Percentiles rank a stretch among this genome's conserved stretches.
Evolutionary conservation across 345 rosid genomes (phyloP).

Genomic region (Acer yangbiense): DNA sequence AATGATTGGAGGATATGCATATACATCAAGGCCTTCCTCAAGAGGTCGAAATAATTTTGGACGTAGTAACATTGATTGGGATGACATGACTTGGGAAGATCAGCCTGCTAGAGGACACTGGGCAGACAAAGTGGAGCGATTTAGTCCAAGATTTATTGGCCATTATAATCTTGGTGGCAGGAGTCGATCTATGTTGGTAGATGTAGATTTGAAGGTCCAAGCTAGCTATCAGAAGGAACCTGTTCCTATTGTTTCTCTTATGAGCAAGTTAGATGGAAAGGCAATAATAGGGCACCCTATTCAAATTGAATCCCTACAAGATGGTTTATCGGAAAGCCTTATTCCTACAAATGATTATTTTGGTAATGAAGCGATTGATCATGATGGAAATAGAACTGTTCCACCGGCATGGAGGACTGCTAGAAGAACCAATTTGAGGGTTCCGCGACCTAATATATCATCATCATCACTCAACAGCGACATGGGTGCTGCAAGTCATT

Average conservation of each 20-base stretch:
- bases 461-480: slow-evolving; percentile 43
- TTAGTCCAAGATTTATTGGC: slow-evolving; percentile 42
- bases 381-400: slow-evolving; percentile 50
- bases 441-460: slow-evolving; percentile 64
- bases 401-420: slow-evolving; percentile 94
- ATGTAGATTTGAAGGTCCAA: slow-evolving; percentile 90
- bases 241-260: slow-evolving; percentile 82
- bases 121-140: slow-evolving; percentile 41
- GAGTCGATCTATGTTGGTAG: slow-evolving; percentile 52
- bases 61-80: slow-evolving; percentile 52
- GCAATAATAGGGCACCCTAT: slow-evolving; percentile 94
- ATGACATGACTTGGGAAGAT: slow-evolving; percentile 57
- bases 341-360: slow-evolving; percentile 42
- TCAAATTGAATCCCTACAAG: slow-evolving; percentile 70
- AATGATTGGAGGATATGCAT: slow-evolving; percentile 43
- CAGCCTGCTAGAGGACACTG: slow-evolving; percentile 41
- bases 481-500: slow-evolving; percentile 38
- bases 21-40: slow-evolving; percentile 42
- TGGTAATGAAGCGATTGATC: slow-evolving; percentile 49
- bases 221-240: slow-evolving; percentile 71
- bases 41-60: slow-evolving; percentile 41
- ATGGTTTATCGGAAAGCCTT: slow-evolving; percentile 65
- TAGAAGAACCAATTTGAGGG: slow-evolving; percentile 77
- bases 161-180: slow-evolving; percentile 47
- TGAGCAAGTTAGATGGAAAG: slow-evolving; percentile 79